phyloP scores from a whole-genome alignment of 2,329 filamentous ascomycete genomes.

The Aspergillus transmontanensis region DNA sequence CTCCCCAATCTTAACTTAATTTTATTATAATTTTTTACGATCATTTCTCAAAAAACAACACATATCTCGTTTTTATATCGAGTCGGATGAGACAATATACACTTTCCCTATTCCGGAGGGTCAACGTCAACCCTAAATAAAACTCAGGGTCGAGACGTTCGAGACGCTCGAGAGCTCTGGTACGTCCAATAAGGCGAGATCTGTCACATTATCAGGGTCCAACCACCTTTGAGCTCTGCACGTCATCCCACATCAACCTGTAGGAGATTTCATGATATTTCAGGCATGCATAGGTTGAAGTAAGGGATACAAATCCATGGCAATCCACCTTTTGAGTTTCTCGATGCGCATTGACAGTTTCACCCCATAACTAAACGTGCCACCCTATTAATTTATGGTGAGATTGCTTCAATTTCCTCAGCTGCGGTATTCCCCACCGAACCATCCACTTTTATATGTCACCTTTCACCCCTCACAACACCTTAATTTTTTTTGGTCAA shows the following conservation, averaged over 20 bases:
- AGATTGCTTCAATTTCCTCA: not conserved
- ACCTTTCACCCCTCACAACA: not conserved
- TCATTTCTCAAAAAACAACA: too few species aligned
- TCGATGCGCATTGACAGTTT: not conserved
- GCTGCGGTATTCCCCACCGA: not conserved
- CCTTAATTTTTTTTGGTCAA: not conserved
- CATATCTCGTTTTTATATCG: too few species aligned
- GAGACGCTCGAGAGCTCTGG: not conserved
- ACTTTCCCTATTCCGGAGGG: not conserved
- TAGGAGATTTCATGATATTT: not conserved
- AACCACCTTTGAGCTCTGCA: not conserved
- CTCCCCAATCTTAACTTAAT: not conserved
- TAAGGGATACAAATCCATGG: not conserved
- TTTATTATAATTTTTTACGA: too few species aligned
- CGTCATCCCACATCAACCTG: not conserved
- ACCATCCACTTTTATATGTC: not conserved
- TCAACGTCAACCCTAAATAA: not conserved
- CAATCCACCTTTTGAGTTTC: not conserved
- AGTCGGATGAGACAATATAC: not conserved
- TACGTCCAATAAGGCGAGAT: not conserved
- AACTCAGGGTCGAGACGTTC: not conserved
- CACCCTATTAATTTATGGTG: not conserved
- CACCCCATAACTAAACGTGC: not conserved
- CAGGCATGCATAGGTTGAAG: not conserved
- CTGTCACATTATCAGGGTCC: not conserved